Percentiles rank a stretch among this genome's conserved stretches.
Conservation (phyloP, 768 basidiomycete species). For the Cantharellus anzutake region DNA sequence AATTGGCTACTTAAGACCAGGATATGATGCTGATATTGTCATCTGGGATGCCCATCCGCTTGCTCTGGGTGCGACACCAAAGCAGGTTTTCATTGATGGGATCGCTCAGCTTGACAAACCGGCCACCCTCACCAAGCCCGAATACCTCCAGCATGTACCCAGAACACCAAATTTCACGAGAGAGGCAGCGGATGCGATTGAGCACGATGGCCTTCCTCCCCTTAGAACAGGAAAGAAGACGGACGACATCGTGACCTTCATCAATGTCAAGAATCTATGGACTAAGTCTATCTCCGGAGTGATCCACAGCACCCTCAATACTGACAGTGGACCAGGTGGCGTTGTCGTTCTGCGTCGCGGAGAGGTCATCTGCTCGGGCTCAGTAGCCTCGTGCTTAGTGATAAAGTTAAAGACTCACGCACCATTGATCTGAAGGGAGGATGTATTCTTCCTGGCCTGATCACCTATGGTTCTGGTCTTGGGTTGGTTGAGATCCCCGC, state of each 20-base stretch:
- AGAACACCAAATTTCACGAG: slow-evolving; percentile 49
- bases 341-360: slow-evolving; percentile 38
- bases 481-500: slow-evolving; percentile 49
- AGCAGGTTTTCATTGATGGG: slow-evolving; percentile 74
- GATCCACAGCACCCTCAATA: slow-evolving; percentile 10
- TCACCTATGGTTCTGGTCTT: slow-evolving; percentile 43
- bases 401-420: slow-evolving; percentile 14
- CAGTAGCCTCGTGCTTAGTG: slow-evolving; percentile 8
- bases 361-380: slow-evolving; percentile 30
- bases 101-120: slow-evolving; percentile 43
- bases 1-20: slow-evolving; percentile 48
- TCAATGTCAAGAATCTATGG: slow-evolving; percentile 37
- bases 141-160: slow-evolving; percentile 33
- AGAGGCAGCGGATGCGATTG: slow-evolving; percentile 40
- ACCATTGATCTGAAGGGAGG: slow-evolving; percentile 48
- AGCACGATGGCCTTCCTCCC: slow-evolving; percentile 60
- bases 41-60: slow-evolving; percentile 23
- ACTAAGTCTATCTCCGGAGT: slow-evolving; percentile 15
- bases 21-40: slow-evolving; percentile 43
- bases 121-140: slow-evolving; percentile 33
- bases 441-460: slow-evolving; percentile 34
- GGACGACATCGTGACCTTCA: slow-evolving; percentile 32
- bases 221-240: slow-evolving; percentile 25
- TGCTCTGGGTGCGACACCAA: slow-evolving; percentile 34
- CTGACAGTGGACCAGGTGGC: slow-evolving; percentile 12